Evolutionary conservation across 441 rosid species (phyloP).

Genomic region (Pelargonium myrrhifolium): DNA sequence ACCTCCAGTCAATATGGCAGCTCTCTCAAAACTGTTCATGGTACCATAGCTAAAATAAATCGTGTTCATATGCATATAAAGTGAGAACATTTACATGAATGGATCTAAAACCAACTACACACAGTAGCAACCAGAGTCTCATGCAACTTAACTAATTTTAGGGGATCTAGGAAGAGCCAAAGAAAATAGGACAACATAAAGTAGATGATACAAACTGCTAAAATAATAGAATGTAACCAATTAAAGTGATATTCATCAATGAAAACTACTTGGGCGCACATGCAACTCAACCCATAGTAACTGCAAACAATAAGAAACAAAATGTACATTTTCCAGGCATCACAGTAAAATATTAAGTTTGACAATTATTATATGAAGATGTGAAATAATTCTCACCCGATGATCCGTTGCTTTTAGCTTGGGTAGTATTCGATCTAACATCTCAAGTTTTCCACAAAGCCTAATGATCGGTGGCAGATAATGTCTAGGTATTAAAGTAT

Average conservation of each 20-base stretch:
- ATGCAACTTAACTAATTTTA: not conserved
- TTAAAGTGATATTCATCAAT: conserved; percentile 1
- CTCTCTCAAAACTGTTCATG: not conserved
- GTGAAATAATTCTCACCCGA: conserved; percentile 50
- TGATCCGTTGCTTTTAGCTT: conserved; percentile 91
- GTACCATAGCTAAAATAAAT: not conserved
- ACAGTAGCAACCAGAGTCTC: too few species aligned
- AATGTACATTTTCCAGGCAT: conserved; percentile 6
- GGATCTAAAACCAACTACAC: too few species aligned
- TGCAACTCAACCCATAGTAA: not conserved
- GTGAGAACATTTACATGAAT: too few species aligned
- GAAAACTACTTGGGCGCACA: not conserved
- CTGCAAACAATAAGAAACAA: not conserved
- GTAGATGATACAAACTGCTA: not conserved
- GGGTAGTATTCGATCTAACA: conserved; percentile 85
- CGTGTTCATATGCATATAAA: not conserved
- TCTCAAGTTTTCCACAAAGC: conserved; percentile 96
- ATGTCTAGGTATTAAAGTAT: conserved; percentile 63
- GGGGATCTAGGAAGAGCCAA: not conserved
- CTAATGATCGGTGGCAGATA: conserved; percentile 77
- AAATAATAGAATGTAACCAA: not conserved
- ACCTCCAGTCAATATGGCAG: conserved; percentile 18
- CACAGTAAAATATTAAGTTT: conserved; percentile 7
- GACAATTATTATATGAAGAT: not conserved
- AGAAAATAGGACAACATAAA: not conserved